Evolutionary conservation across 2,329 filamentous ascomycete genomes (phyloP), one percentile per base, ranked within the genome.

Genomic region (Trichophyton equinum): DNA sequence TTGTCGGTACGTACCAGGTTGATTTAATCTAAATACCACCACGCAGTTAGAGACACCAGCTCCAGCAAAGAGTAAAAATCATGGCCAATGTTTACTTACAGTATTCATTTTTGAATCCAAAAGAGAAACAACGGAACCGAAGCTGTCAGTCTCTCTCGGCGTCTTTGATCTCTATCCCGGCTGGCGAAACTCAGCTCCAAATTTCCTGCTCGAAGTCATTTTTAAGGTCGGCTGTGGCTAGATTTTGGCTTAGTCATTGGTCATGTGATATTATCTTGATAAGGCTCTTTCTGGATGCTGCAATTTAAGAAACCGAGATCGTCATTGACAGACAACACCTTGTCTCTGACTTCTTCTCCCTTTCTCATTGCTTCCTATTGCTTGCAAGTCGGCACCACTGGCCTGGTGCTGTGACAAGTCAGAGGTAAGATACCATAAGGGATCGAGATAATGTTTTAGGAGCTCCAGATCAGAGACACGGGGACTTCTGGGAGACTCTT

Each of bases 1-100:
- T 46, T 47, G 20, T 58, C 65, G 77, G 74, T 77, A 82, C 81
- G 74, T 77, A 82, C 81, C 81, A 82, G 65, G 81, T 82, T 65
- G 81, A 83, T 76, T 76, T 76, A 63, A 83, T 76, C 80, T 83
- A 68, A n/a, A 27, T 4, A 51, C 20, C 30, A 30, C 22, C 30
- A 36, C 22, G 8, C 4, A 18, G 27, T 46, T 58, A 58, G 60
- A 18, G n/a, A 9, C n/a, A 7, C n/a, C 11, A 15, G 49, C n/a
- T 40, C 5, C 47, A 60, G 9, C 25, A 25, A 11, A 25, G 7
- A n/a, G 7, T 18, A 2, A 60, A 40, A 20, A 20, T 2, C 18
- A 36, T 4, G 44, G 9, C 5, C 7, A 18, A 38, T 27, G 59
- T 22, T 5, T n/a, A 68, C 78, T 66, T 73, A 81, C 79, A 58